Evolutionary conservation across 1,284 basidiomycete genomes (phyloP).

Genomic region (Entoloma clypeatum): DNA sequence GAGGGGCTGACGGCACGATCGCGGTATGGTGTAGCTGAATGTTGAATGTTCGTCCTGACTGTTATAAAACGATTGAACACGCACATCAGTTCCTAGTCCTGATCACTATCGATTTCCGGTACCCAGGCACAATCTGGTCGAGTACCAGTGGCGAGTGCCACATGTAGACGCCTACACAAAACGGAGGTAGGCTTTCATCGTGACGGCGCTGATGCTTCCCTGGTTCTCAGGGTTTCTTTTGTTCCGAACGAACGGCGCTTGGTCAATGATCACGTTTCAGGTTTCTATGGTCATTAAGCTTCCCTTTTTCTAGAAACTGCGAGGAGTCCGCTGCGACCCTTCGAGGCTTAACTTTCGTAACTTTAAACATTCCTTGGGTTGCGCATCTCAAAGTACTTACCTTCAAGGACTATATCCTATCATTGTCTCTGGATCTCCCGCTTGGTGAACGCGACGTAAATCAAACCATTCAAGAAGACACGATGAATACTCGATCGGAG

Average conservation of each 20-base stretch:
- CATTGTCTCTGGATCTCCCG: background rate
- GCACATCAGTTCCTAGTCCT: too few species aligned
- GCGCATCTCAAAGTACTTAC: too few species aligned
- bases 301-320: too few species aligned
- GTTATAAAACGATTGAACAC: background rate
- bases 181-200: conserved; percentile 6
- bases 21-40: conserved; percentile 80
- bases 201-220: conserved; percentile 3
- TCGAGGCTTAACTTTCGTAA: conserved; percentile 6
- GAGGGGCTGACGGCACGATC: conserved; percentile 90
- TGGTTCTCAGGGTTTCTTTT: conserved; percentile 2
- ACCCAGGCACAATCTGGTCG: too few species aligned
- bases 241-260: background rate
- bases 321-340: too few species aligned
- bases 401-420: too few species aligned
- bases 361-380: too few species aligned
- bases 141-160: too few species aligned
- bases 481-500: conserved; percentile 9
- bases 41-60: conserved; percentile 7
- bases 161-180: too few species aligned
- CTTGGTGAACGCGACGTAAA: conserved; percentile 10
- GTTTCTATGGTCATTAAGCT: background rate
- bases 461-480: conserved; percentile 12
- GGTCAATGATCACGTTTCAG: background rate
- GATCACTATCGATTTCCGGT: too few species aligned